These are phyloP conservation scores for Mucor racemosus DNA, from an alignment of 371 early-diverging fungal species.

Conservation along the genomic window DNA sequence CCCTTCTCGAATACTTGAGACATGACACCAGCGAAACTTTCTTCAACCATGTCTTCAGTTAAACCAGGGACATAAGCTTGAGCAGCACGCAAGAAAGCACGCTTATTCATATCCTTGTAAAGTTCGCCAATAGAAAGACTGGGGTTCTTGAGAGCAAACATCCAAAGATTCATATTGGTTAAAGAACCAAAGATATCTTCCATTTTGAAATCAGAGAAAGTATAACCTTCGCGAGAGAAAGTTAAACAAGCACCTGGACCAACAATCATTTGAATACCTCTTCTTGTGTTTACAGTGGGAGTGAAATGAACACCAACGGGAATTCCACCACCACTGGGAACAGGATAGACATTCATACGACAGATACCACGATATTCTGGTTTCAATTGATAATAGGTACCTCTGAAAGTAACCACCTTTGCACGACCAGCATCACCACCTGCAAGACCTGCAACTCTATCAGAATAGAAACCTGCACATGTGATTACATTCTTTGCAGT, in stretches of 20 bases:
- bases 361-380: conserved; percentile 45
- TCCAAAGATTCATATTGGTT: conserved; percentile 41
- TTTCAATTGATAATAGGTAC: conserved; percentile 54
- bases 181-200: conserved; percentile 39
- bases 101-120: conserved; percentile 50
- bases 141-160: conserved; percentile 49
- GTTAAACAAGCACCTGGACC: conserved; percentile 59
- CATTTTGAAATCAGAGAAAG: conserved; percentile 42
- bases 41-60: conserved; percentile 52
- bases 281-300: conserved; percentile 48
- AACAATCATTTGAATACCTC: conserved; percentile 54
- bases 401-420: conserved; percentile 49
- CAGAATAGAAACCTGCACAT: conserved; percentile 54
- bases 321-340: conserved; percentile 54
- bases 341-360: conserved; percentile 53
- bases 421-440: conserved; percentile 43
- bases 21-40: conserved; percentile 55
- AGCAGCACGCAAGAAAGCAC: conserved; percentile 46
- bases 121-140: conserved; percentile 49
- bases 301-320: conserved; percentile 56
- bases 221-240: conserved; percentile 51
- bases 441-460: conserved; percentile 44
- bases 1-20: conserved; percentile 54
- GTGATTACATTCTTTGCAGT: conserved; percentile 49
- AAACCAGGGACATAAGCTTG: conserved; percentile 45